phyloP scores from a whole-genome alignment of 805 yeast species.

The Saccharomycopsis microspora region DNA sequence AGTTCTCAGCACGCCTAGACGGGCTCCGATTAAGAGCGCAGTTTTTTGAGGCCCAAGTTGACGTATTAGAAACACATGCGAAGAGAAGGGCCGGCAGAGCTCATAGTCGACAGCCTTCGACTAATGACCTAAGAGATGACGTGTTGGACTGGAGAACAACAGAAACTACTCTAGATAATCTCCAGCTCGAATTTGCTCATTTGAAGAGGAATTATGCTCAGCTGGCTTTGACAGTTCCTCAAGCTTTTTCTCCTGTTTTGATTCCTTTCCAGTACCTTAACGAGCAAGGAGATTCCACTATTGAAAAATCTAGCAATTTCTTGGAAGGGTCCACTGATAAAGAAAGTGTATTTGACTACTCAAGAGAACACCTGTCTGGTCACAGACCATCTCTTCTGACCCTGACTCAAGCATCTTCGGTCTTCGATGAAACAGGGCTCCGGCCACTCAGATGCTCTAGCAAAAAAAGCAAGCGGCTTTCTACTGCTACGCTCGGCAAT shows the following conservation, averaged over 20 bases:
- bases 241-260: not conserved
- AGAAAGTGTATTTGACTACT: too few relatives aligned
- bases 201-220: conserved; percentile 18
- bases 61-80: conserved; percentile 19
- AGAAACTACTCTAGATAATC: conserved; percentile 34
- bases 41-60: conserved; percentile 23
- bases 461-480: conserved; percentile 7
- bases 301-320: too few relatives aligned
- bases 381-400: not conserved
- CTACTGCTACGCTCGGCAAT: conserved; percentile 1
- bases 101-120: conserved; percentile 15
- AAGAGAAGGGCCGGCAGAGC: conserved; percentile 9
- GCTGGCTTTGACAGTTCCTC: not conserved
- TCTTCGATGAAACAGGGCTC: conserved; percentile 14
- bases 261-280: not conserved
- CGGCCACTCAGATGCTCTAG: conserved; percentile 15
- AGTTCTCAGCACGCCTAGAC: conserved; percentile 21
- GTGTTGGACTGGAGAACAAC: conserved; percentile 33
- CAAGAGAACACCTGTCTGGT: too few relatives aligned
- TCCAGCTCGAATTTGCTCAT: conserved; percentile 29
- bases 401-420: conserved; percentile 11
- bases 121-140: conserved; percentile 21
- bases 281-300: too few relatives aligned
- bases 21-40: conserved; percentile 21
- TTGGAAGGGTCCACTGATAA: too few relatives aligned